Conservation (phyloP, 768 basidiomycete genomes). For the Roridomyces roridus region DNA sequence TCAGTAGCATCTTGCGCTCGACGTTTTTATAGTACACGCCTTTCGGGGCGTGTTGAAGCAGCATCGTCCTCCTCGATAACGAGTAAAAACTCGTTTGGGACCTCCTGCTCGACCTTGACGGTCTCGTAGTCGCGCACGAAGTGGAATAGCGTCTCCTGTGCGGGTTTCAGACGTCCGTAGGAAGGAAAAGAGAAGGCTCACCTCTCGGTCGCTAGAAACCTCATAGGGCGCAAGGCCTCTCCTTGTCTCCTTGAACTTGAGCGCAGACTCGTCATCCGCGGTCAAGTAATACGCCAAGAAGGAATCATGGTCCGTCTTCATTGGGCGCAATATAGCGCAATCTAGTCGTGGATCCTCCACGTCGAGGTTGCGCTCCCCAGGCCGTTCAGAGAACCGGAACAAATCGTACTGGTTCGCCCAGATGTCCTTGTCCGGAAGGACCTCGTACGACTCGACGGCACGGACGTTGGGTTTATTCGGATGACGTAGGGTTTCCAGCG, state of each 20-base stretch:
- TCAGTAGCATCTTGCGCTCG: constrained; percentile 85
- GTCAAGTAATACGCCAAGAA: constrained; percentile 89
- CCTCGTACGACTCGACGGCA: constrained; percentile 82
- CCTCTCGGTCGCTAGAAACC: constrained; percentile 62
- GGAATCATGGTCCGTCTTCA: constrained; percentile 88
- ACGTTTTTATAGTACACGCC: constrained; percentile 92
- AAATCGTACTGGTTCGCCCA: constrained; percentile 92
- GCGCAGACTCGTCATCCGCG: constrained; percentile 72
- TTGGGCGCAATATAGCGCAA: constrained; percentile 85
- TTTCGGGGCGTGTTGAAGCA: constrained; percentile 44
- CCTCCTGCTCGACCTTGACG: constrained; percentile 85
- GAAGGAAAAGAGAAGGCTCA: constrained; percentile 29
- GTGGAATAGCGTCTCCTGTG: constrained; percentile 72
- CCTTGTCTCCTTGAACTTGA: constrained; percentile 68
- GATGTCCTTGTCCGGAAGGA: constrained; percentile 84
- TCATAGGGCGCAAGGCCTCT: constrained; percentile 47
- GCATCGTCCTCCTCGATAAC: constrained; percentile 62
- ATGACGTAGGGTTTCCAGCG: constrained; percentile 66
- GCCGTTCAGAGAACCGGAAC: constrained; percentile 85
- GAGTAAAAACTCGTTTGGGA: constrained; percentile 83
- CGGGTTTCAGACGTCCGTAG: background rate
- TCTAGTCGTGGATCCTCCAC: constrained; percentile 83
- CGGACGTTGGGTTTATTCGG: constrained; percentile 79
- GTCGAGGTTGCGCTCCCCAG: constrained; percentile 77
- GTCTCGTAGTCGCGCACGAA: constrained; percentile 88